Base-by-base conservation (phyloP, 257 asterid genomes). In the Salvia rosmarinus region DNA sequence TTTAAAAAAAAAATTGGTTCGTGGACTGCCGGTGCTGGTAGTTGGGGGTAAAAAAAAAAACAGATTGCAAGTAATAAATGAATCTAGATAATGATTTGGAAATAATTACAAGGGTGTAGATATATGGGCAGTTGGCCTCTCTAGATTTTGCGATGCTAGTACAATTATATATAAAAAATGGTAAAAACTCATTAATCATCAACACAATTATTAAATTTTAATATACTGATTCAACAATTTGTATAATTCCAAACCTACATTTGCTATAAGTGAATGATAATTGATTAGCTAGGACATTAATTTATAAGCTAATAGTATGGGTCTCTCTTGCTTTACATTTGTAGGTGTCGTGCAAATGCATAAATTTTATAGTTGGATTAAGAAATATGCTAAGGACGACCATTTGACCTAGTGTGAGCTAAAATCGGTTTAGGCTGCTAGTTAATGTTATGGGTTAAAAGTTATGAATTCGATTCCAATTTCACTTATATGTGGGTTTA, bases 161-260 rank as follows among this genome's bases (percentile, higher is more conserved):
- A 64, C 59, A 35, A 70, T 63, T n/a, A n/a, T n/a, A n/a, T n/a
- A n/a, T n/a, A n/a, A n/a, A n/a, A n/a, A n/a, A n/a, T n/a, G n/a
- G n/a, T n/a, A n/a, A n/a, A n/a, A n/a, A 6, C 44, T 39, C 44
- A 9, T 0, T 39, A 39, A 37, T 37, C 44, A 2, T 9, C 44
- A 39, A 9, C 44, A 9, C 12, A 39, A 39, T 39, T 39, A 39
- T 39, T 39, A 39, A 32, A 37, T 32, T 32, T 32, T 32, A 32
- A 32, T 37, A 35, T 20, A 32, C 16, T 34, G 17, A 68, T 64
- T 61, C 23, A 63, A 46, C 64, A 61, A 44, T 51, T 56, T 60
- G 43, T 57, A 64, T 67, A 61, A 77, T 69, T 61, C 75, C 75
- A 78, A 10, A n/a, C 32, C 70, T 67, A 66, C 34, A 62, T 39